These are phyloP conservation scores for Nakazawaea molendinolei DNA, from an alignment of 805 yeast genomes.

Conservation along the genomic window DNA sequence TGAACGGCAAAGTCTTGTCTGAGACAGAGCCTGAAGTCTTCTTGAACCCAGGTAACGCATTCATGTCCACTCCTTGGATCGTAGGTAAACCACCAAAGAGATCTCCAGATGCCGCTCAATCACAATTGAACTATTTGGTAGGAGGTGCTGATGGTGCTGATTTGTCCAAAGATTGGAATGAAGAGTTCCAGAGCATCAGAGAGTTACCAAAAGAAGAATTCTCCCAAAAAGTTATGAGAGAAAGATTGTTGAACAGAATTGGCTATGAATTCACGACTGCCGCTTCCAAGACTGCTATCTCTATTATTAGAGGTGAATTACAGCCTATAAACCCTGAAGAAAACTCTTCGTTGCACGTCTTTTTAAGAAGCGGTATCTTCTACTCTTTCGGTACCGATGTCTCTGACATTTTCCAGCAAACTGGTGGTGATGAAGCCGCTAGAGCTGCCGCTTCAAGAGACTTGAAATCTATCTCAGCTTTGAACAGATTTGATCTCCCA, in stretches of 20 bases:
- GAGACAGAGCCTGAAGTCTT: constrained; percentile 45
- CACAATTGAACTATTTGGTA: constrained; percentile 46
- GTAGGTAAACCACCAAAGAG: constrained; percentile 27
- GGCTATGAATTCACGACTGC: constrained; percentile 69
- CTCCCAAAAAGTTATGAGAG: constrained; percentile 67
- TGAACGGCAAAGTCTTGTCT: constrained; percentile 41
- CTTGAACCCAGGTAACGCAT: constrained; percentile 53
- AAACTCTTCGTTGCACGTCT: constrained; percentile 54
- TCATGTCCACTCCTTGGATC: constrained; percentile 74
- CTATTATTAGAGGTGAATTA: constrained; percentile 67
- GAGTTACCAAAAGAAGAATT: constrained; percentile 58
- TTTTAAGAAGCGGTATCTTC: constrained; percentile 75
- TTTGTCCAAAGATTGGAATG: constrained; percentile 75
- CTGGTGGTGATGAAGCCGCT: constrained; percentile 85
- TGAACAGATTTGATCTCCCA: constrained; percentile 57
- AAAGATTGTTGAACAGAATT: constrained; percentile 63
- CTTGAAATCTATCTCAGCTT: constrained; percentile 57
- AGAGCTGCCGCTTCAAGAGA: constrained; percentile 77
- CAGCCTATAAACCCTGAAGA: constrained; percentile 79
- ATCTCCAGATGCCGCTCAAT: constrained; percentile 51
- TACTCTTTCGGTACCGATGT: constrained; percentile 75
- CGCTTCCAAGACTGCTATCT: constrained; percentile 75
- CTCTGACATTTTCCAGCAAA: constrained; percentile 51
- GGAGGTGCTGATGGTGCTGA: constrained; percentile 59
- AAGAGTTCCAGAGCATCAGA: constrained; percentile 76